Conservation (phyloP, 768 basidiomycete species). For the Macrolepiota fuliginosa region DNA sequence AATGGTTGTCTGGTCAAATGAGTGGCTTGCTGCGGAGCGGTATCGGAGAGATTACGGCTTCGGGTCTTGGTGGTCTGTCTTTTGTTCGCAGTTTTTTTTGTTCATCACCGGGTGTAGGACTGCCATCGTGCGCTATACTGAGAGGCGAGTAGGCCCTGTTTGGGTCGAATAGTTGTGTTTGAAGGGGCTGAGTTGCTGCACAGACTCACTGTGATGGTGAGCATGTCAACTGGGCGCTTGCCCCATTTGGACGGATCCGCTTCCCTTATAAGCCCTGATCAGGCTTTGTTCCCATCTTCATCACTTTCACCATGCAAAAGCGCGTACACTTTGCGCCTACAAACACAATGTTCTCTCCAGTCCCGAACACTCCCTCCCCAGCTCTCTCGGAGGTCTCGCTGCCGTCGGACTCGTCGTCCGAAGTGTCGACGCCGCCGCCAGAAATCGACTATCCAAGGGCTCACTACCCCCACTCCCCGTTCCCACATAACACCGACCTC, state of each 20-base stretch:
- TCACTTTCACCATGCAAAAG: conserved; percentile 26
- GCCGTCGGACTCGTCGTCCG: conserved; percentile 34
- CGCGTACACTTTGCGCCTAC: conserved; percentile 41
- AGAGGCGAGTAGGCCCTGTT: background rate
- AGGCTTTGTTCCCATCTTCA: conserved; percentile 3
- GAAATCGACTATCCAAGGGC: conserved; percentile 21
- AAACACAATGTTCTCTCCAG: conserved; percentile 34
- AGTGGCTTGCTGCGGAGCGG: background rate
- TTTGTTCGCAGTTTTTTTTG: background rate
- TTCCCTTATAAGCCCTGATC: conserved; percentile 12
- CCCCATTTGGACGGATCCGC: conserved; percentile 5
- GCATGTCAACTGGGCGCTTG: background rate
- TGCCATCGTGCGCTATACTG: background rate
- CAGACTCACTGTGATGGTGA: background rate
- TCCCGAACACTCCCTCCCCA: conserved; percentile 34
- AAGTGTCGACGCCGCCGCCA: conserved; percentile 35
- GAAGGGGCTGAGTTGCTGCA: background rate
- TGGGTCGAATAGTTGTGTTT: background rate
- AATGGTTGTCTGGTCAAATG: background rate
- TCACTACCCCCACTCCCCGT: conserved; percentile 28
- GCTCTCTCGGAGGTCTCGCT: conserved; percentile 33
- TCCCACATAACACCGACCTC: conserved; percentile 23
- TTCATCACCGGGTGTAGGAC: background rate
- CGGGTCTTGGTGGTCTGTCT: background rate
- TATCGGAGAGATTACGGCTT: background rate